Evolutionary conservation across 176 grass and related monocot genomes (phyloP), one percentile per base, ranked within the genome.

Genomic region (Triticum monococcum): DNA sequence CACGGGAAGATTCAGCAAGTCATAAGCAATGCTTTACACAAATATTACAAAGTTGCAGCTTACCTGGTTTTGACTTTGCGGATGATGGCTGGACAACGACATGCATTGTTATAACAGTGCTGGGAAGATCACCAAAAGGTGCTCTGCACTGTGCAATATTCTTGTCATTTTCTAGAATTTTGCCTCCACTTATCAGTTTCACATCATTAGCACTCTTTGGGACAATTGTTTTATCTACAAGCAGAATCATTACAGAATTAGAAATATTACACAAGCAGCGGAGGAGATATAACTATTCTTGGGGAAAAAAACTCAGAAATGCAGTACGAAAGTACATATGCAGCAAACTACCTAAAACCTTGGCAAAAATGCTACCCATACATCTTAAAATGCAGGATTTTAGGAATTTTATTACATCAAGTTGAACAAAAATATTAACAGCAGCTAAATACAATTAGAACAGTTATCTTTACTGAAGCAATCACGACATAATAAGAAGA

Each of bases 151-250:
- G 87, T 67, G 72, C 81, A 83, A 94, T 37, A 14, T 78, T 94
- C 88, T 89, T 92, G 73, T 92, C 88, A 66, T 94, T 94, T 85
- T 94, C 92, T 80, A 94, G 80, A 85, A 94, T 81, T 85, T 94
- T 92, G 11, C 92, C 92, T 82, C 89, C 90, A 46, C 70, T 92
- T 76, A 94, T 94, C 68, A 94, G 60, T 86, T 94, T 94, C 72
- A 94, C 92, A 86, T 94, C 92, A 86, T 76, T 90, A 81, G 87
- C 89, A 41, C 70, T 84, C 87, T 92, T 92, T 86, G 92, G 92
- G 74, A 71, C 30, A 79, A 94, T 82, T 85, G 86, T 83, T 87
- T 94, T 94, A 82, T 94, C 92, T 94, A 63, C 57, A 88, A 81
- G 31, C 25, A 88, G 45, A 91, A 81, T 38, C 38, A 59, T 66